A percentile compares a stretch with the other conserved stretches of the same genome.
These are phyloP conservation scores for Sideroxylon spinosum DNA, from an alignment of 179 eudicot genomes.

Conservation along the genomic window DNA sequence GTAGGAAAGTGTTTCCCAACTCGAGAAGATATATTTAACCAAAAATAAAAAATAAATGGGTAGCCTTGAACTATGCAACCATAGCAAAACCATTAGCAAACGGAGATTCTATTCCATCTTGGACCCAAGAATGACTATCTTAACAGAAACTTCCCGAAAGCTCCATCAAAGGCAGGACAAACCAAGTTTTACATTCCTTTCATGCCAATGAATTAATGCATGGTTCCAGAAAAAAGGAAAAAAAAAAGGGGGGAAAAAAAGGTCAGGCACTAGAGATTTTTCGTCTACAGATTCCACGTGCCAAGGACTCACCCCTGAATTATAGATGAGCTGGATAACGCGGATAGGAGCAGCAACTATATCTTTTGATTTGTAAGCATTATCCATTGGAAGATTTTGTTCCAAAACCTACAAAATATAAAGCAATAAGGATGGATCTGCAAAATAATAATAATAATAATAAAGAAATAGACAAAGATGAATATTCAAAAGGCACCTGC, in stretches of 20 bases:
- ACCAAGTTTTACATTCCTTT: neutral
- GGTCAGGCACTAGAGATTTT: neutral
- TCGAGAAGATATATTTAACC: neutral
- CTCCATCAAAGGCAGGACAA: neutral
- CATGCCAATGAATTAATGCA: neutral
- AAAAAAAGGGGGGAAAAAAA: neutral
- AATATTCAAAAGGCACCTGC: conserved; percentile 41
- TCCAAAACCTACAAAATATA: conserved; percentile 62
- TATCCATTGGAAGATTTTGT: conserved; percentile 91
- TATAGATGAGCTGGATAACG: conserved; percentile 81
- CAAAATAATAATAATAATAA: neutral
- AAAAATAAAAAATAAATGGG: neutral
- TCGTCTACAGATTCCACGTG: neutral
- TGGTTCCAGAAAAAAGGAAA: neutral
- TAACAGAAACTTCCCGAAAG: neutral
- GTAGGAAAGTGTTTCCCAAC: neutral
- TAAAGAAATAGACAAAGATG: neutral
- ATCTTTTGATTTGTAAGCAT: conserved; percentile 66
- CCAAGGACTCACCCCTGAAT: conserved; percentile 75
- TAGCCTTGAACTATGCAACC: conserved; percentile 10
- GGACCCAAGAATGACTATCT: neutral
- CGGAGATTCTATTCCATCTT: neutral
- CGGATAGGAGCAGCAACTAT: conserved; percentile 90
- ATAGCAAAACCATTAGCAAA: neutral
- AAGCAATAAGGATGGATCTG: conserved; percentile 4